phyloP scores from a whole-genome alignment of 208 protist genomes.

The Leishmania arabica region DNA sequence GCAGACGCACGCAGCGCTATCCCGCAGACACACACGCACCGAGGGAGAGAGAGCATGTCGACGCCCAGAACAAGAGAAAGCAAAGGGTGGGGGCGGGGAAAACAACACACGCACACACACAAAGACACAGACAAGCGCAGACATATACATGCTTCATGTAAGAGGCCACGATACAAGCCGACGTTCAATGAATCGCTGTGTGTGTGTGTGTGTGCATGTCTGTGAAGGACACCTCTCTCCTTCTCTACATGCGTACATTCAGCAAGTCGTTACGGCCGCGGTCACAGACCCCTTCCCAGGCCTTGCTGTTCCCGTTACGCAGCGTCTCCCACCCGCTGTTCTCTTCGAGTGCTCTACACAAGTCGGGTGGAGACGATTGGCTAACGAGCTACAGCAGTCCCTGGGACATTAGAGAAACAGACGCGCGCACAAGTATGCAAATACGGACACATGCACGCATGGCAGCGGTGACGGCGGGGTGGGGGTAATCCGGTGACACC shows the following conservation, averaged over 20 bases:
- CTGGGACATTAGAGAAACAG: background rate
- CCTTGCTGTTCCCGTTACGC: background rate
- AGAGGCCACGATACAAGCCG: background rate
- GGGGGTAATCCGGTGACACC: background rate
- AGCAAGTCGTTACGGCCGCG: background rate
- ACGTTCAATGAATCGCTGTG: background rate
- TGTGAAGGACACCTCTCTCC: background rate
- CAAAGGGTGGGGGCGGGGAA: background rate
- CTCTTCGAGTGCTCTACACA: background rate
- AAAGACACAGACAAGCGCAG: background rate
- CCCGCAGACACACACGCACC: background rate
- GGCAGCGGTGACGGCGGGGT: background rate
- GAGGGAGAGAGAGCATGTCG: background rate
- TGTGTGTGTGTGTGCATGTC: no score
- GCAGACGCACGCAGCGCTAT: background rate
- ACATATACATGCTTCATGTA: background rate
- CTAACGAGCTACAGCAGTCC: background rate
- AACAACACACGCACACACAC: background rate
- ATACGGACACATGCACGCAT: background rate
- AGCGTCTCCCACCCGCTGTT: background rate
- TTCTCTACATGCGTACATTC: background rate
- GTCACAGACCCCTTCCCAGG: background rate
- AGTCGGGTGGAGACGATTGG: background rate
- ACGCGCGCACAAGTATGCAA: background rate
- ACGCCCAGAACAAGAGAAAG: background rate